Evolutionary conservation across 352 stramenopile genomes (phyloP).

Genomic region (Phytophthora chlamydospora): DNA sequence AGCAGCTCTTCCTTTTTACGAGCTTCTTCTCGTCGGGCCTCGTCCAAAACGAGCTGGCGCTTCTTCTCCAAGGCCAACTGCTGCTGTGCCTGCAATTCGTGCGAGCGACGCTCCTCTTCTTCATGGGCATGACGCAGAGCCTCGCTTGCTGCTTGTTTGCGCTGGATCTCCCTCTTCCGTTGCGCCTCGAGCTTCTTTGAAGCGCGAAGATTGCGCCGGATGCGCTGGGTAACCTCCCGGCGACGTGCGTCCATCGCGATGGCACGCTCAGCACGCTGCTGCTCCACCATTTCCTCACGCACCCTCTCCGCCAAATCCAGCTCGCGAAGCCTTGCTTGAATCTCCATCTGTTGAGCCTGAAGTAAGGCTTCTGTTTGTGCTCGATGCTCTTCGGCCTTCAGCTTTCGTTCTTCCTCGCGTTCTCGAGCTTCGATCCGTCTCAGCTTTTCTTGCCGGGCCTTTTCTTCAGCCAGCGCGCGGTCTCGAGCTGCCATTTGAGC

Average conservation of each 20-base stretch:
- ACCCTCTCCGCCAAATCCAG: conserved; percentile 68
- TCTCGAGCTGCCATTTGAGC: conserved; percentile 76
- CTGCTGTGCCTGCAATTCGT: conserved; percentile 65
- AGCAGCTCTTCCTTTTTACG: conserved; percentile 74
- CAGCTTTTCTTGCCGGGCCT: conserved; percentile 74
- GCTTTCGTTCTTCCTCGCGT: conserved; percentile 73
- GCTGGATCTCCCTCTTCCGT: conserved; percentile 67
- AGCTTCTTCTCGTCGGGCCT: conserved; percentile 74
- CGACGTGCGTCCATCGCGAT: conserved; percentile 73
- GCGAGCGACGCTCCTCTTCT: conserved; percentile 59
- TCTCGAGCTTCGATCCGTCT: conserved; percentile 68
- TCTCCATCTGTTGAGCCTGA: conserved; percentile 69
- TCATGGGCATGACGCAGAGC: conserved; percentile 62
- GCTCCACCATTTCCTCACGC: conserved; percentile 77
- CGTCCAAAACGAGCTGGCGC: conserved; percentile 69
- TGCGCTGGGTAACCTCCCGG: conserved; percentile 60
- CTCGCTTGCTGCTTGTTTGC: conserved; percentile 67
- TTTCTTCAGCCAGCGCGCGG: conserved; percentile 76
- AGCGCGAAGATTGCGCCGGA: conserved; percentile 74
- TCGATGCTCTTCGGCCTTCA: conserved; percentile 77
- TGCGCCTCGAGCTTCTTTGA: conserved; percentile 66
- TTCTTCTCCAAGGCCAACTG: conserved; percentile 79
- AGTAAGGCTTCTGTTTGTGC: conserved; percentile 59
- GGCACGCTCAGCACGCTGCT: conserved; percentile 65
- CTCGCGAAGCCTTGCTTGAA: conserved; percentile 61